Evolutionary conservation across 2,329 filamentous ascomycete species (phyloP), one percentile per base, ranked within the genome.

Genomic region (Fusarium annulatum): DNA sequence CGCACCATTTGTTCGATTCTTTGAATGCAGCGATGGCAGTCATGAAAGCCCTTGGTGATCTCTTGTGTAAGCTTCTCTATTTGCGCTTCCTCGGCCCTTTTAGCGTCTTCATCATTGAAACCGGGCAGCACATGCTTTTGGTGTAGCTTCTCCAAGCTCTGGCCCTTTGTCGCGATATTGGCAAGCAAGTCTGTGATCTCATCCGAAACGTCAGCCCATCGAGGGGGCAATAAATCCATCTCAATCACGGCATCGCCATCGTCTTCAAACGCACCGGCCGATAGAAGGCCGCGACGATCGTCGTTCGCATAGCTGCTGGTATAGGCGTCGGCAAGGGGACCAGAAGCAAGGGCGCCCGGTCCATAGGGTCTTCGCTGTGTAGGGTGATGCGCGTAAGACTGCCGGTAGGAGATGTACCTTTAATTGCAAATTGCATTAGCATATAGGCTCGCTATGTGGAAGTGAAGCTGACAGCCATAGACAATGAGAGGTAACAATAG

Each of bases 71-170:
- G 86, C 71, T 88, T 87, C 85, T 99, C 96, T 78, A 99, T 99
- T 80, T 97, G 92, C 57, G 89, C 86, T 84, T 98, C 96, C 81
- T 99, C 96, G 69, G 90, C 89, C 81, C 88, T 92, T 84, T 97
- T 96, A 46, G 94, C 89, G 61, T 95, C 94, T 77, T 98, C 96
- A 78, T 99, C 96, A 80, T 98, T 95, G 84, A 99, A 99, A 34
- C 96, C 95, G 0, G 96, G 96, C 19, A 99, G 88, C 48, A 99
- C 93, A 83, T 99, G 96, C 82, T 98, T 98, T 84, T 97, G 95
- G 82, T 99, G 96, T 70, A 99, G 86, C 80, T 95, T 94, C 80
- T 98, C 96, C 38, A 99, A 88, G 77, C 91, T 91, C 77, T 94
- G 91, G 75, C 94, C 93, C 84, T 97, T 94, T 69, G 90, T 91